Evolutionary conservation across 139 green algal species (phyloP).

Genomic region (Zygnema cylindricum): DNA sequence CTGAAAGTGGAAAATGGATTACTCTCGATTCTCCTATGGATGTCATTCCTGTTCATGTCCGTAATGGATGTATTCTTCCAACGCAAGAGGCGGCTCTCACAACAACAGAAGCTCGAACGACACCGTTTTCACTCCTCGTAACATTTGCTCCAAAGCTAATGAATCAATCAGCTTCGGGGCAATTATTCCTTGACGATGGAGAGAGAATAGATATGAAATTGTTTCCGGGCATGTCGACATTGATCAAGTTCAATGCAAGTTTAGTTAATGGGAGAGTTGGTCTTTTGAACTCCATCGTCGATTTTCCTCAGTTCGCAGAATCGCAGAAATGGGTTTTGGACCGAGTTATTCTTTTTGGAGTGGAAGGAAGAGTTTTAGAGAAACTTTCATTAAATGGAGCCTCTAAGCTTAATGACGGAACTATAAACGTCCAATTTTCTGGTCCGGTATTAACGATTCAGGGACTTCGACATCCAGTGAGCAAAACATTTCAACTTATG

Average conservation of each 20-base stretch:
- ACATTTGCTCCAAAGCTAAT: conserved; percentile 21
- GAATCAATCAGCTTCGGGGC: conserved; percentile 13
- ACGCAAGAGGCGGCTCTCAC: conserved; percentile 62
- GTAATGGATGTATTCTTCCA: conserved; percentile 65
- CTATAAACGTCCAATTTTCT: neutral
- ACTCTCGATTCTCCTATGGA: conserved; percentile 60
- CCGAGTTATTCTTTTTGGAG: conserved; percentile 1
- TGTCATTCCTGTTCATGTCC: conserved; percentile 63
- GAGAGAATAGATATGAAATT: conserved; percentile 24
- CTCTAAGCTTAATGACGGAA: neutral
- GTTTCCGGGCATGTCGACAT: neutral
- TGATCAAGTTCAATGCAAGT: neutral
- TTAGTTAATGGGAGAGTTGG: neutral
- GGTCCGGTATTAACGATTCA: neutral
- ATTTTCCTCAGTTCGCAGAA: neutral
- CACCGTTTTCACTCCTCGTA: conserved; percentile 63
- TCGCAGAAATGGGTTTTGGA: neutral
- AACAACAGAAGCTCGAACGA: conserved; percentile 50
- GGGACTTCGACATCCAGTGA: neutral
- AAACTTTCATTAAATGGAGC: neutral
- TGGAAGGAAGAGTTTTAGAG: neutral
- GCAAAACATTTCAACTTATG: neutral
- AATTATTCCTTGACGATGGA: conserved; percentile 13
- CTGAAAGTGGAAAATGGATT: conserved; percentile 27
- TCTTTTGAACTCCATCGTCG: neutral